Base-by-base conservation (phyloP, 495 filamentous ascomycete genomes). In the Aspergillus haitiensis region DNA sequence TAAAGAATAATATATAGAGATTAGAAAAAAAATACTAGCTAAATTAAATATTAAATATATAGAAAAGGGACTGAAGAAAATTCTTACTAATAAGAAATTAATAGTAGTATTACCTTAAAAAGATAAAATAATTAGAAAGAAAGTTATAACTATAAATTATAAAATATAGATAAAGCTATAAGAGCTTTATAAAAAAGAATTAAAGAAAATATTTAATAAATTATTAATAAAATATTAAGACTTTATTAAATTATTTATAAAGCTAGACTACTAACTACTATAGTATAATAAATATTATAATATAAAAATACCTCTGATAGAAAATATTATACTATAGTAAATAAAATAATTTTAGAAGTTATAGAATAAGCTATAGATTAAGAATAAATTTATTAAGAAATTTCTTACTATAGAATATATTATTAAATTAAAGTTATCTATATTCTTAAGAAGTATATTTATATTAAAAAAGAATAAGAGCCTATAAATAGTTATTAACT, bases 401-500 rank as follows among this genome's bases (percentile, higher is more conserved):
- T 48, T 48, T 4, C 4, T 2, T 11, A 11, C 9, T 11, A 40
- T 4, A 40, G n/a, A 40, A 40, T 40, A 40, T 40, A 40, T 40
- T 48, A 0, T 21, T 21, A 18, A 57, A 49, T 58, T 64, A 39
- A 6, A 55, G 4, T 44, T n/a, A 36, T 36, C 37, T 36, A 16
- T 36, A 15, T 36, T 15, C 11, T 34, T 34, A 51, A 2, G 0
- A 27, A 13, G 6, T 40, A 40, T 18, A 11, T 27, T 27, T 21
- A 54, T 54, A 21, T 7, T 40, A 18, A 47, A 56, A 47, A 56
- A 48, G 36, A 47, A 32, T 16, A 47, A 11, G 10, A 58, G 49
- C 5, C 37, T 55, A 53, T 32, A 63, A 54, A 54, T 40, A 42
- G n/a, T 63, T 65, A 56, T 47, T 52, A 62, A 65, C 33, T 53